A percentile compares a stretch with the other conserved stretches of the same genome.
Conservation (phyloP, 441 rosid genomes). For the Gossypium laxum region DNA sequence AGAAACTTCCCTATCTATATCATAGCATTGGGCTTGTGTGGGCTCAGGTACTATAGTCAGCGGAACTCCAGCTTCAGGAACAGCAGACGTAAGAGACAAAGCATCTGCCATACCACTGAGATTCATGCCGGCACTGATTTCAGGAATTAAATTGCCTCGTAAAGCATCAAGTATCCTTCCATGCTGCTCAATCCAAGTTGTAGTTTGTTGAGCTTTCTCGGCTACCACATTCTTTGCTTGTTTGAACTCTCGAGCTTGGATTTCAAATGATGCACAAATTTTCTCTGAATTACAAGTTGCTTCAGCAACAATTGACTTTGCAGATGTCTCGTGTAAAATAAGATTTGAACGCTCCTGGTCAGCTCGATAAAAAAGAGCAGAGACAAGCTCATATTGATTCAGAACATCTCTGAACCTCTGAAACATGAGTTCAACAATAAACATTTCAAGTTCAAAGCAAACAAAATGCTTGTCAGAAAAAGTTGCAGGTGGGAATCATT, state of each 20-base stretch:
- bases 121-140: conserved; percentile 42
- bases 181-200: conserved; percentile 83
- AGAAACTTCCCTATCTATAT: conserved; percentile 79
- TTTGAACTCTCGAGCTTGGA: conserved; percentile 75
- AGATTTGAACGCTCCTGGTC: conserved; percentile 86
- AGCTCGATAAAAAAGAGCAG: conserved; percentile 61
- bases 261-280: conserved; percentile 56
- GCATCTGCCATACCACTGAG: conserved; percentile 44
- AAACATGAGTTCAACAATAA: conserved; percentile 26
- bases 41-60: conserved; percentile 96
- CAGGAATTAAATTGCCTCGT: conserved; percentile 63
- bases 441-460: conserved; percentile 14
- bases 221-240: conserved; percentile 63
- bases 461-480: conserved; percentile 17
- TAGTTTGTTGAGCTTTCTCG: conserved; percentile 87
- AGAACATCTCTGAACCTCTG: conserved; percentile 79
- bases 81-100: conserved; percentile 81
- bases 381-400: conserved; percentile 62
- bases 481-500: conserved; percentile 17
- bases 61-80: conserved; percentile 77
- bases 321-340: conserved; percentile 69
- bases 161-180: conserved; percentile 81
- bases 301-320: conserved; percentile 80
- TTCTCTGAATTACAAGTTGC: conserved; percentile 67
- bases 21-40: conserved; percentile 80